Percentiles rank a stretch among this genome's conserved stretches.
phyloP scores from a whole-genome alignment of 441 rosid species.

The Arabidopsis hybrid region DNA sequence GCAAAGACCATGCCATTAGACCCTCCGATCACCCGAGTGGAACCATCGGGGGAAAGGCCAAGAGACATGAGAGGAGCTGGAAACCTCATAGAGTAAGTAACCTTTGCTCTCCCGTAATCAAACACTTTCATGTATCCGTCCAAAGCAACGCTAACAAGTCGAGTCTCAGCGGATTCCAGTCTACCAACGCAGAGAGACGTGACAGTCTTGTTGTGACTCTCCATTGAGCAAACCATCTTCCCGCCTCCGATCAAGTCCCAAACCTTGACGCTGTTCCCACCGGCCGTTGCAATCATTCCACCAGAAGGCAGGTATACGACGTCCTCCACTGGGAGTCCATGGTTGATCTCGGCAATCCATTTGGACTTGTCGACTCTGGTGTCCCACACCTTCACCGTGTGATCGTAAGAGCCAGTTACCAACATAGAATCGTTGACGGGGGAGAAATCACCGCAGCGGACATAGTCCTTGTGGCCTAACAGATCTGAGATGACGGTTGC shows the following conservation, averaged over 20 bases:
- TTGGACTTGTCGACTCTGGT: slow-evolving; percentile 64
- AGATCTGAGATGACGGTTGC: slow-evolving; percentile 69
- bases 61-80: slow-evolving; percentile 88
- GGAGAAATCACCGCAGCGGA: slow-evolving; percentile 86
- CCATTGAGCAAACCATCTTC: slow-evolving; percentile 79
- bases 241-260: slow-evolving; percentile 97
- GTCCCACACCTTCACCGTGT: slow-evolving; percentile 90
- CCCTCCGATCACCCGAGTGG: slow-evolving; percentile 68
- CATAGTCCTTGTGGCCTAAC: slow-evolving; percentile 87
- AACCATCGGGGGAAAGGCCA: slow-evolving; percentile 69
- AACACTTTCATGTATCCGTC: slow-evolving; percentile 95
- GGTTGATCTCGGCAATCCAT: slow-evolving; percentile 73
- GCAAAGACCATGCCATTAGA: slow-evolving; percentile 79
- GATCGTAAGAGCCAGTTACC: slow-evolving; percentile 91
- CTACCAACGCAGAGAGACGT: slow-evolving; percentile 77
- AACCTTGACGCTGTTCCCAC: slow-evolving; percentile 79
- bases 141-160: slow-evolving; percentile 82
- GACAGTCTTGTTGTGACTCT: slow-evolving; percentile 92
- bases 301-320: slow-evolving; percentile 90
- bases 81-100: slow-evolving; percentile 88
- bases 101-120: slow-evolving; percentile 77
- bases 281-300: slow-evolving; percentile 84
- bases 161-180: slow-evolving; percentile 50
- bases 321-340: slow-evolving; percentile 85
- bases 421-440: slow-evolving; percentile 71